These are phyloP conservation scores for Danielia oregonensis DNA, from an alignment of 805 yeast genomes.

Conservation along the genomic window DNA sequence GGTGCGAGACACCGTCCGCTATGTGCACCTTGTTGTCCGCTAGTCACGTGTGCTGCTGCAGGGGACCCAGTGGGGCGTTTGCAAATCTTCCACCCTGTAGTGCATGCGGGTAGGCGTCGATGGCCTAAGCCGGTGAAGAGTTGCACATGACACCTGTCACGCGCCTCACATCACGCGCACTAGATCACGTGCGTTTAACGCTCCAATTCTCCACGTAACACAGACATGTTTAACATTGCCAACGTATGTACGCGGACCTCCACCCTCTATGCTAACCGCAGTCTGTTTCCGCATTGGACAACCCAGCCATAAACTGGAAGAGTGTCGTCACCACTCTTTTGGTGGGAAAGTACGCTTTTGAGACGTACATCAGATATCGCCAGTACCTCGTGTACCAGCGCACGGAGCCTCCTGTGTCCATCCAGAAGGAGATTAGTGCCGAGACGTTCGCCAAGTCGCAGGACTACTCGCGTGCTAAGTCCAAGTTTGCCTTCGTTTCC, in stretches of 20 bases:
- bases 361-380: constrained; percentile 67
- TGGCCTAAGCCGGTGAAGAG: no score
- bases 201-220: neutral
- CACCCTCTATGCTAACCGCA: constrained; percentile 21
- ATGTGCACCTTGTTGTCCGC: no score
- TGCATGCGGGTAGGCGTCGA: no score
- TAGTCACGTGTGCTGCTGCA: no score
- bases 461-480: constrained; percentile 74
- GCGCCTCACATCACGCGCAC: neutral
- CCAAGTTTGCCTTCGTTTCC: constrained; percentile 59
- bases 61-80: no score
- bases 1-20: no score
- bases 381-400: constrained; percentile 66
- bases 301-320: constrained; percentile 78
- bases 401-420: constrained; percentile 59
- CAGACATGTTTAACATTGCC: constrained; percentile 7
- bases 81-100: no score
- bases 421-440: constrained; percentile 62
- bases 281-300: constrained; percentile 56
- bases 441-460: constrained; percentile 77
- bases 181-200: neutral
- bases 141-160: neutral
- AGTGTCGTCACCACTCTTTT: constrained; percentile 68
- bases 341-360: constrained; percentile 70
- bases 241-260: constrained; percentile 9